These are phyloP conservation scores for Termitomyces sp. DNA, from an alignment of 768 basidiomycete genomes.

Conservation along the genomic window DNA sequence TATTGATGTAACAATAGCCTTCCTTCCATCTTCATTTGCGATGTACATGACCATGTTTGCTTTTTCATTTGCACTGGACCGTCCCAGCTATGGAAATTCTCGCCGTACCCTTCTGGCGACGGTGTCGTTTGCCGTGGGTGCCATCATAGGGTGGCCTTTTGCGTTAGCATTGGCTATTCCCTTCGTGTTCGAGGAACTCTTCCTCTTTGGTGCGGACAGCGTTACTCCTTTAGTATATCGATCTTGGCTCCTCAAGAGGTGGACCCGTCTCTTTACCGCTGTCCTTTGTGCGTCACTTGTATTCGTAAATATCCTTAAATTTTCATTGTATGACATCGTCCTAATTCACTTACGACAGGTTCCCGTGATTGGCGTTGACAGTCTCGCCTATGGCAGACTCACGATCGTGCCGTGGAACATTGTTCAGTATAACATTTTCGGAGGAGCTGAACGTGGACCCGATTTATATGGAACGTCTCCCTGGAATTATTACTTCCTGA, in stretches of 20 bases:
- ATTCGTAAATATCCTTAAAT: conserved; percentile 43
- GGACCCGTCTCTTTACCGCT: conserved; percentile 50
- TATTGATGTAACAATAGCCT: conserved; percentile 46
- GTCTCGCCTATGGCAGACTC: conserved; percentile 77
- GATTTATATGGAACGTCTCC: conserved; percentile 91
- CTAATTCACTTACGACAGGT: conserved; percentile 43
- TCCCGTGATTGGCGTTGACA: conserved; percentile 82
- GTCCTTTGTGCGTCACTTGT: conserved; percentile 56
- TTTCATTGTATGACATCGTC: background rate
- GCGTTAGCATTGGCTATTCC: conserved; percentile 84
- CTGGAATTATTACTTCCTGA: conserved; percentile 80
- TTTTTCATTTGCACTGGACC: conserved; percentile 61
- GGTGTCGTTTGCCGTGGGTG: conserved; percentile 71
- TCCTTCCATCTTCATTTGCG: conserved; percentile 93
- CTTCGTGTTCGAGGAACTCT: conserved; percentile 87
- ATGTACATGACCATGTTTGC: conserved; percentile 88
- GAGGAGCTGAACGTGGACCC: conserved; percentile 76
- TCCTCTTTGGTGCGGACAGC: conserved; percentile 67
- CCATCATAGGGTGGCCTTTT: conserved; percentile 96
- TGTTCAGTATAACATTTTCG: conserved; percentile 89
- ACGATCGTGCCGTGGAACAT: conserved; percentile 91
- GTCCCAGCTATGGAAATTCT: conserved; percentile 48
- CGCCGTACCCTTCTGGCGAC: conserved; percentile 64
- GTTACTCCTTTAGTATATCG: conserved; percentile 40
- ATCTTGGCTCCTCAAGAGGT: conserved; percentile 61